Evolutionary conservation across 495 filamentous ascomycete species (phyloP).

Genomic region (Neurospora cerealis): DNA sequence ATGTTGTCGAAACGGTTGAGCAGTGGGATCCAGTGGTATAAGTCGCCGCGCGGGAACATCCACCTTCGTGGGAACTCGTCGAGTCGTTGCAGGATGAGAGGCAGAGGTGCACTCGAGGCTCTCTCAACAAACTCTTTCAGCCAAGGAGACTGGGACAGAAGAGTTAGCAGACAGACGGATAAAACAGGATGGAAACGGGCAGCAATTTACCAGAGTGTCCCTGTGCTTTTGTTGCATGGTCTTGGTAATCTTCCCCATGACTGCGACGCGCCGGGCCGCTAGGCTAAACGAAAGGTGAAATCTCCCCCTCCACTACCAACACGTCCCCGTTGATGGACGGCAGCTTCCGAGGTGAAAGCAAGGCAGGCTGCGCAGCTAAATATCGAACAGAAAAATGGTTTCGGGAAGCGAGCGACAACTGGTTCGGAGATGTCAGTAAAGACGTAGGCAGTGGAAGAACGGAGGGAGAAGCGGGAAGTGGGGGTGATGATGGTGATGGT

Average conservation of each 20-base stretch:
- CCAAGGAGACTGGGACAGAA: constrained; percentile 61
- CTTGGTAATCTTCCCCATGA: constrained; percentile 97
- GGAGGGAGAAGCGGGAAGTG: not conserved
- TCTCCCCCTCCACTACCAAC: constrained; percentile 40
- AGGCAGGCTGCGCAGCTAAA: not conserved
- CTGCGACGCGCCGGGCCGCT: constrained; percentile 46
- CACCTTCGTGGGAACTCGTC: constrained; percentile 74
- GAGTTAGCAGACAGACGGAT: not conserved
- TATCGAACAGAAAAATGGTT: not conserved
- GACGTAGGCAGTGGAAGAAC: not conserved
- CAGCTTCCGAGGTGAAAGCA: constrained; percentile 22
- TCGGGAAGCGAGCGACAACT: constrained; percentile 7
- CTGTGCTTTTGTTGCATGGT: constrained; percentile 82
- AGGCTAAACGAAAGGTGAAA: constrained; percentile 25
- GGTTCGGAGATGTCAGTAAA: not conserved
- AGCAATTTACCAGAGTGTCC: constrained; percentile 73
- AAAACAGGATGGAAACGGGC: not conserved
- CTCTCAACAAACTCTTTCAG: constrained; percentile 65
- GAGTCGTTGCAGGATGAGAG: constrained; percentile 67
- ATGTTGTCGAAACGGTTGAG: constrained; percentile 90
- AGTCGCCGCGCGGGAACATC: constrained; percentile 93
- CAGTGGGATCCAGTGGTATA: constrained; percentile 96
- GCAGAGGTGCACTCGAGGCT: constrained; percentile 57
- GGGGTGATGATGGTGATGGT: not conserved
- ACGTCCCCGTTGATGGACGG: constrained; percentile 25